Conservation (phyloP, 2,329 filamentous ascomycete genomes). For the Ophidiomyces ophidiicola region DNA sequence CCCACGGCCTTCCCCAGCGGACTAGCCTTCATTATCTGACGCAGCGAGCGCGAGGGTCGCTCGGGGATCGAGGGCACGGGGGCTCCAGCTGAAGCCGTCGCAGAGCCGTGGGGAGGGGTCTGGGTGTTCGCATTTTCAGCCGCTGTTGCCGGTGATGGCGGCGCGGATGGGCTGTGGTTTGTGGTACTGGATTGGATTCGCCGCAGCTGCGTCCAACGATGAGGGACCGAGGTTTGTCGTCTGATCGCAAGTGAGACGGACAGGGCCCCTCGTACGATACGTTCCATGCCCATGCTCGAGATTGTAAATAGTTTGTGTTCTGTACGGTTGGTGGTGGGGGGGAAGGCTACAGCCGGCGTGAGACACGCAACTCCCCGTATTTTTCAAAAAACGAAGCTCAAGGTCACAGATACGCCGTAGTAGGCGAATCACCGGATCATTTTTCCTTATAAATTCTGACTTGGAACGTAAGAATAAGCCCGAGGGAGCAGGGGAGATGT, state of each 20-base stretch:
- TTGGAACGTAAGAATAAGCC: too few relatives aligned
- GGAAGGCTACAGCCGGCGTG: too few relatives aligned
- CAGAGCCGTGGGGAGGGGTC: constrained; percentile 4
- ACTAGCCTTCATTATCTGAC: constrained; percentile 5
- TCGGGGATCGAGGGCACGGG: constrained; percentile 6
- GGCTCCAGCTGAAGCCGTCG: neutral
- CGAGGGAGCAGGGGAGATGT: too few relatives aligned
- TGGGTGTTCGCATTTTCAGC: neutral
- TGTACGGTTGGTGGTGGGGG: too few relatives aligned
- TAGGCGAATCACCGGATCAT: too few relatives aligned
- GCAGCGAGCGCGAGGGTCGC: constrained; percentile 3
- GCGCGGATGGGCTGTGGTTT: neutral
- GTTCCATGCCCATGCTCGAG: constrained; percentile 8
- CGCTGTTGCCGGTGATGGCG: neutral
- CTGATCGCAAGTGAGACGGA: constrained; percentile 1
- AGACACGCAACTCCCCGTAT: too few relatives aligned
- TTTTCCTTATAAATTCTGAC: too few relatives aligned
- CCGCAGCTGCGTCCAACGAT: neutral
- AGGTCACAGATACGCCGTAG: too few relatives aligned
- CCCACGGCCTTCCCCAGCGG: constrained; percentile 24
- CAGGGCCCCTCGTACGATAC: neutral
- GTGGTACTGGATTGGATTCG: constrained; percentile 3
- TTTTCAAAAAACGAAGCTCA: too few relatives aligned
- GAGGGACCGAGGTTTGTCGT: neutral
- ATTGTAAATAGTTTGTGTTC: too few relatives aligned